These are phyloP conservation scores for Plantago rigida DNA, from an alignment of 305 asterid genomes.

Conservation along the genomic window DNA sequence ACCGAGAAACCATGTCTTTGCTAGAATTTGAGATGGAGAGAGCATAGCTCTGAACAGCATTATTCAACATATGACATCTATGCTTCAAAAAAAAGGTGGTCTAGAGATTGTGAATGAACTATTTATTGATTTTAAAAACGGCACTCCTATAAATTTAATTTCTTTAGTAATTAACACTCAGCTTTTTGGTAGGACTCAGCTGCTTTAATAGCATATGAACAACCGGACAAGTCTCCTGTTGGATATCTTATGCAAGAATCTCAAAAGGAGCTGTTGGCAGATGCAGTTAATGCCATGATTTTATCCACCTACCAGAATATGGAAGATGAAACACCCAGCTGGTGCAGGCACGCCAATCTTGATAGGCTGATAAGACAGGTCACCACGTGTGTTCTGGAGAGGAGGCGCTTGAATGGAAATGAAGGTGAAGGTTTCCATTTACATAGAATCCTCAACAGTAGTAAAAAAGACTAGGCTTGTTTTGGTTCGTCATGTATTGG, in stretches of 20 bases:
- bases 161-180: background rate
- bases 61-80: too few species aligned
- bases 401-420: conserved; percentile 55
- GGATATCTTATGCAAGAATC: conserved; percentile 76
- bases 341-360: conserved; percentile 62
- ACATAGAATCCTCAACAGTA: conserved; percentile 45
- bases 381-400: conserved; percentile 66
- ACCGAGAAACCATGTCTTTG: too few species aligned
- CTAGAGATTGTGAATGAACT: too few species aligned
- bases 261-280: conserved; percentile 82
- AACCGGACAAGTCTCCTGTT: conserved; percentile 56
- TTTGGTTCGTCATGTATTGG: background rate
- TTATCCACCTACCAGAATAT: conserved; percentile 51
- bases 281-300: conserved; percentile 68
- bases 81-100: too few species aligned
- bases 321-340: conserved; percentile 42
- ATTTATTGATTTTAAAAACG: too few species aligned
- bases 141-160: too few species aligned
- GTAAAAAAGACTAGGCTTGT: conserved; percentile 32
- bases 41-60: too few species aligned
- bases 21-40: too few species aligned
- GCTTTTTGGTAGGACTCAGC: conserved; percentile 58
- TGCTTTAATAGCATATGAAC: conserved; percentile 70
- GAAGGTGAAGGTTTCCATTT: conserved; percentile 72
- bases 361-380: conserved; percentile 74